A percentile compares a stretch with the other conserved stretches of the same genome.
These are phyloP conservation scores for Boletus edulis DNA, from an alignment of 768 basidiomycete species.

Conservation along the genomic window DNA sequence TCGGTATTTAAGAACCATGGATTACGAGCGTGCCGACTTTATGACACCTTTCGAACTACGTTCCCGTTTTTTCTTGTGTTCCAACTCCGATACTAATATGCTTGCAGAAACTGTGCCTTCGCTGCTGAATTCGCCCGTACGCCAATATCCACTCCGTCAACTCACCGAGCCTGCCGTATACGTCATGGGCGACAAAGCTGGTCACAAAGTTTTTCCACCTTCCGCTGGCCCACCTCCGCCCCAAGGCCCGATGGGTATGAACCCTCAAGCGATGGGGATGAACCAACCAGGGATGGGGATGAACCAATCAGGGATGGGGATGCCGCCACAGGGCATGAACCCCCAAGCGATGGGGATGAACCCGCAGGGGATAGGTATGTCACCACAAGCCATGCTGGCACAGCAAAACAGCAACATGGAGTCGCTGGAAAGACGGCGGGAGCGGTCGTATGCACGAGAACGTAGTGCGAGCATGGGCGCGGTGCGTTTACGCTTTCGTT, in stretches of 20 bases:
- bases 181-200: constrained; percentile 69
- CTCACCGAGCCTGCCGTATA: constrained; percentile 66
- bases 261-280: constrained; percentile 24
- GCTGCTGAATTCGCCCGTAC: constrained; percentile 58
- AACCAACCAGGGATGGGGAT: constrained; percentile 24
- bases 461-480: constrained; percentile 40
- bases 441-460: constrained; percentile 54
- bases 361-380: constrained; percentile 28
- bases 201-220: constrained; percentile 56
- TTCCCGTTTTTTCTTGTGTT: constrained; percentile 2
- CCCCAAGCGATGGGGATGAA: constrained; percentile 23
- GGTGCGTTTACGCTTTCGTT: constrained; percentile 30
- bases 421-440: constrained; percentile 60
- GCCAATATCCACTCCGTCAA: constrained; percentile 67
- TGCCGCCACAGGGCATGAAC: constrained; percentile 25
- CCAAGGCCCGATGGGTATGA: constrained; percentile 26
- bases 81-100: constrained; percentile 9
- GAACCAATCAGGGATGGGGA: constrained; percentile 22
- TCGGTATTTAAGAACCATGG: not conserved
- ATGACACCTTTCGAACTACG: not conserved
- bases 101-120: constrained; percentile 56
- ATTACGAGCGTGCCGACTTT: not conserved
- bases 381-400: constrained; percentile 60
- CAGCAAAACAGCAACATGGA: constrained; percentile 76
- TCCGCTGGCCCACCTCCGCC: constrained; percentile 34